Base-by-base conservation (phyloP, 2,329 filamentous ascomycete species). In the Coniochaeta hoffmannii region DNA sequence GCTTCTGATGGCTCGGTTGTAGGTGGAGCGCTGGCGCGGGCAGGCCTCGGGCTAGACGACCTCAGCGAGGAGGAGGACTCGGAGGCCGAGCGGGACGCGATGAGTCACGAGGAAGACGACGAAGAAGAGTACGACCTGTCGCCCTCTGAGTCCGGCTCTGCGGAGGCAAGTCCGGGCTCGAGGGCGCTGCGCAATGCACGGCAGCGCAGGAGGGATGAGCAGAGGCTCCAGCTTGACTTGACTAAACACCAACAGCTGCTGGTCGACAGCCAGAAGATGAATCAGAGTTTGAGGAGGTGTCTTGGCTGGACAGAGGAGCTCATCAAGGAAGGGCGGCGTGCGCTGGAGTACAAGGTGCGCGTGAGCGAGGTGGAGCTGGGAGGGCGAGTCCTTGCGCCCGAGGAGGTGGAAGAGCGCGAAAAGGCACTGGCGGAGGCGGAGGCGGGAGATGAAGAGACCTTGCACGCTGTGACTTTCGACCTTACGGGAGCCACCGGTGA, bases 201-300 rank as follows among this genome's bases (percentile, higher is more conserved):
- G 64, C 76, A 89, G 58, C 80, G 85, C n/a, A 80, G 83, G 51
- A 81, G 82, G 54, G 93, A 97, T 61, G 90, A 96, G 67, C 87
- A 87, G 62, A 83, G 90, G 30, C 76, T 97, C n/a, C 83, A 88
- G 62, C 78, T 91, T 4, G 94, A 99, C 69, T 78, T 99, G 1
- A 81, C 86, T 3, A 93, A 92, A 66, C 94, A 99, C 68, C 89
- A 91, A 61, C 88, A 96, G 65, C 76, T 97, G 1, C 81, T 99
- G 9, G 76, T 91, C 36, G 92, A 96, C 68, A 94, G 88, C 62
- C 91, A 97, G 66, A 95, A 91, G 73, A 91, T 97, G 77, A 97
- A 97, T 67, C 89, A 95, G 68, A 96, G 89, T 68, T 80, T 99
- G 49, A 95, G 90, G 69, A 82, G 90, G 50, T 99, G 94, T 69